These are phyloP conservation scores for Monosporozyma aerobia DNA, from an alignment of 805 yeast genomes.

Conservation along the genomic window DNA sequence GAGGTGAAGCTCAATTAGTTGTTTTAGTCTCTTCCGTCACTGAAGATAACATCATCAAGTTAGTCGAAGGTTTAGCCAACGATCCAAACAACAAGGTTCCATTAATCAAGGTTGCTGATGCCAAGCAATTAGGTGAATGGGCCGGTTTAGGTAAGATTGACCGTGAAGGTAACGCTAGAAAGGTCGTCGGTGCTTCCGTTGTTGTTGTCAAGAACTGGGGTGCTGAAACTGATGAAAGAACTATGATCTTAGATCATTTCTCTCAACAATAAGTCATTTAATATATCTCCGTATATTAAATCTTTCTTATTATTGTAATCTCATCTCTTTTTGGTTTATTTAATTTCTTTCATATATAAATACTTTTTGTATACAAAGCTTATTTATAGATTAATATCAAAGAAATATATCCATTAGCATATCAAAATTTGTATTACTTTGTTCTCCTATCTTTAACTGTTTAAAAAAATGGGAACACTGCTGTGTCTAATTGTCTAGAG, in stretches of 20 bases:
- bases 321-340: not conserved
- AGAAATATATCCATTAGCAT: slow-evolving; percentile 1
- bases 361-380: not conserved
- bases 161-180: slow-evolving; percentile 99
- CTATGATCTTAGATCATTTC: slow-evolving; percentile 91
- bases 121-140: slow-evolving; percentile 99
- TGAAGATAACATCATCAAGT: slow-evolving; percentile 91
- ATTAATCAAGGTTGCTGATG: slow-evolving; percentile 97
- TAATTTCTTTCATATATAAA: not conserved
- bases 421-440: not conserved
- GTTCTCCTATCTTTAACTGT: not conserved
- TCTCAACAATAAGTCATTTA: slow-evolving; percentile 60
- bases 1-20: slow-evolving; percentile 96
- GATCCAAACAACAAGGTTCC: slow-evolving; percentile 95
- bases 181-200: slow-evolving; percentile 99
- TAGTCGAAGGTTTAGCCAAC: slow-evolving; percentile 98
- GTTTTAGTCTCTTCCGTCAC: slow-evolving; percentile 97
- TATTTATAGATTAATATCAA: not conserved
- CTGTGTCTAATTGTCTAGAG: not conserved
- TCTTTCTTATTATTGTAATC: not conserved
- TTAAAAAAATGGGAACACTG: not conserved
- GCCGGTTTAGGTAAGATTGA: slow-evolving; percentile 99
- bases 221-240: slow-evolving; percentile 96
- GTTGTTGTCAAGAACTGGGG: slow-evolving; percentile 99
- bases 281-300: not conserved